Evolutionary conservation across 352 stramenopile species (phyloP), one percentile per base, ranked within the genome.

Genomic region (Phytophthora sp.): DNA sequence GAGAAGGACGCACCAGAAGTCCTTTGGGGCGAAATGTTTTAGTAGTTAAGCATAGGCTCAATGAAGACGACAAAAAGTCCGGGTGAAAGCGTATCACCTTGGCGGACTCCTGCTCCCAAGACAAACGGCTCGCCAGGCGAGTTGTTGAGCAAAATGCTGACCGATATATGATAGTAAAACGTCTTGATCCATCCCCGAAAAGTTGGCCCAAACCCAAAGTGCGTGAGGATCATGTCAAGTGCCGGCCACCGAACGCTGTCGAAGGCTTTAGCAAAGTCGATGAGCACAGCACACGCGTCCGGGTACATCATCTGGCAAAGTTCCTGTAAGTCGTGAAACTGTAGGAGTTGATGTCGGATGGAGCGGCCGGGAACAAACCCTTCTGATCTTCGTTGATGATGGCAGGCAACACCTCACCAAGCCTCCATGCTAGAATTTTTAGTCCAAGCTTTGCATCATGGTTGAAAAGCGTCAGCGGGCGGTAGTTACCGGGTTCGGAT

Each of bases 31-130:
- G 32, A 6, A 67, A n/a, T n/a, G n/a, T n/a, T n/a, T n/a, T n/a
- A 34, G 20, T 23, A 61, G 21, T 48, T 50, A 1, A 61, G 30
- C 12, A 69, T 41, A 11, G 53, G 46, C 20, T 69, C 32, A 1
- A 63, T 31, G 20, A 61, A 64, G 3, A 54, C 1, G 8, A 70
- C 49, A 20, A 65, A 70, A 7, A 70, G 21, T 11, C 28, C 62
- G 6, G 62, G 54, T 1, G 62, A 64, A 8, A 70, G 46, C 17
- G 46, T 46, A 17, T 70, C 46, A 24, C 61, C 46, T 48, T 70
- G 53, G 13, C 39, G 46, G 17, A 70, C 62, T 11, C 54, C 54
- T 9, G 46, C 31, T 0, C 30, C 62, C 4, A 70, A 26, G 2
- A 50, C 12, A 18, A 66, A 62, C 2, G 23, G 43, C 18, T 43